A percentile compares a stretch with the other conserved stretches of the same genome.
Conservation (phyloP, 371 early-diverging fungal species). For the Basidiobolus meristosporus region DNA sequence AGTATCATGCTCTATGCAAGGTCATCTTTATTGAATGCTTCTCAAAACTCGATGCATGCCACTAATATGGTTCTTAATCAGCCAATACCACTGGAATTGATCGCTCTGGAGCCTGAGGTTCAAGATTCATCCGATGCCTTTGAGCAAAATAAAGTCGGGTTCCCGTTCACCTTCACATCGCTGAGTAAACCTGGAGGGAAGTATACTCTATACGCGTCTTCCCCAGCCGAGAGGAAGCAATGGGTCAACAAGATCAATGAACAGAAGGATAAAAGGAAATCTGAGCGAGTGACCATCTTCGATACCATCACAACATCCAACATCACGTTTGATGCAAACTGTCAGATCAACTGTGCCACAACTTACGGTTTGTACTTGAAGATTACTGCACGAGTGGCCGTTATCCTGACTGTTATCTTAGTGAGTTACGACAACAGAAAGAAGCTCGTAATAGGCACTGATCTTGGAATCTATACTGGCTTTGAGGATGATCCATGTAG, state of each 20-base stretch:
- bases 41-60: no score
- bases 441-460: conserved; percentile 65
- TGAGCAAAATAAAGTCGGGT: conserved; percentile 16
- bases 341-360: no score
- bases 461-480: conserved; percentile 54
- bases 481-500: conserved; percentile 8
- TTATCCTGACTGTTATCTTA: no score
- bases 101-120: conserved; percentile 28
- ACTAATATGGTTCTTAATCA: conserved; percentile 33
- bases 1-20: no score
- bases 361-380: no score
- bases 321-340: no score
- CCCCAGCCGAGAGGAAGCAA: conserved; percentile 48
- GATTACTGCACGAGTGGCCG: no score
- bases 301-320: conserved; percentile 25
- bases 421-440: conserved; percentile 15
- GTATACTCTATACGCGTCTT: conserved; percentile 48
- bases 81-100: conserved; percentile 58
- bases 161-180: conserved; percentile 51
- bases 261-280: conserved; percentile 35
- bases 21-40: no score
- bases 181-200: conserved; percentile 42
- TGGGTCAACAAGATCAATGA: conserved; percentile 67
- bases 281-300: conserved; percentile 27
- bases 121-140: conserved; percentile 5